Evolutionary conservation across 345 rosid species (phyloP).

Genomic region (Boechera retrofracta): DNA sequence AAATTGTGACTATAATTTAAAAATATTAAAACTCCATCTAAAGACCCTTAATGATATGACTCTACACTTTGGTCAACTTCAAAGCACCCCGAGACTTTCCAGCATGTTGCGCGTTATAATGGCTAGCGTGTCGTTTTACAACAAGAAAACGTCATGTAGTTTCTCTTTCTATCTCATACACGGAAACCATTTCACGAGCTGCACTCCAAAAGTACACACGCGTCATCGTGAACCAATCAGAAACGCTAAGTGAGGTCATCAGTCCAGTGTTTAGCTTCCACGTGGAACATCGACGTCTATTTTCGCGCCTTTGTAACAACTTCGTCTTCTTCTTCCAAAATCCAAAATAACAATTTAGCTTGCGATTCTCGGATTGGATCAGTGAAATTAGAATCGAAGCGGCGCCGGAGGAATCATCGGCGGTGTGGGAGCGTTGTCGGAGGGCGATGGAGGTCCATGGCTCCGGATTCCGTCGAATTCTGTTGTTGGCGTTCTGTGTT

Average conservation of each 20-base stretch:
- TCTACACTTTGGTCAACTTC: conserved; percentile 20
- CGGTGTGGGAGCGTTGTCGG: background rate
- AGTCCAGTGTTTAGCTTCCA: conserved; percentile 50
- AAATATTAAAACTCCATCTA: background rate
- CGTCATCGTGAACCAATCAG: conserved; percentile 55
- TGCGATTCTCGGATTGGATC: conserved; percentile 23
- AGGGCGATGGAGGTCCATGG: conserved; percentile 62
- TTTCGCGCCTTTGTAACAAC: conserved; percentile 47
- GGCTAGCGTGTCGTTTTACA: conserved; percentile 1
- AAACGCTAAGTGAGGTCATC: conserved; percentile 31
- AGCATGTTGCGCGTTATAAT: conserved; percentile 2
- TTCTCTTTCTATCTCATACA: conserved; percentile 11
- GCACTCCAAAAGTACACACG: conserved; percentile 17
- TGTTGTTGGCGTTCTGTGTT: conserved; percentile 75
- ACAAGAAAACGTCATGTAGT: conserved; percentile 22
- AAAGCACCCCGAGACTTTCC: conserved; percentile 19
- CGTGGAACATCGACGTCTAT: conserved; percentile 58
- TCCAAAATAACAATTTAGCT: background rate
- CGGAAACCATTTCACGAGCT: conserved; percentile 28
- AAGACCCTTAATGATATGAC: background rate
- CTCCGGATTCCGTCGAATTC: conserved; percentile 64
- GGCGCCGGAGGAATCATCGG: conserved; percentile 17
- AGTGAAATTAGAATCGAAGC: background rate
- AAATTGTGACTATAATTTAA: background rate
- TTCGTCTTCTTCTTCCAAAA: background rate